Base-by-base conservation (phyloP, 2,329 filamentous ascomycete species). In the Diaporthe humulicola region DNA sequence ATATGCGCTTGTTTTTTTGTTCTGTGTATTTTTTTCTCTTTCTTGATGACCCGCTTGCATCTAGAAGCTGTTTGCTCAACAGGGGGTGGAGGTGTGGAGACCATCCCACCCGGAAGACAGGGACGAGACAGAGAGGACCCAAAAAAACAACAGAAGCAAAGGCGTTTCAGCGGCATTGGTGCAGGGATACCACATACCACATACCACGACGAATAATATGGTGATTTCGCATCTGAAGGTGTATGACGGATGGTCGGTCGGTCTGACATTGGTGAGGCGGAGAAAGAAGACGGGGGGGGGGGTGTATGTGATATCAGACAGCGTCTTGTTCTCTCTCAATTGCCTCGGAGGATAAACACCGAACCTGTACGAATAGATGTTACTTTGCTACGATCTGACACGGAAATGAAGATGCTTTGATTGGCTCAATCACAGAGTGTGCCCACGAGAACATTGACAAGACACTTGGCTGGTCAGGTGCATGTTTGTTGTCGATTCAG, bases 151-250 rank as follows among this genome's bases (percentile, higher is more conserved):
- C 40, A 19, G 19, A 52, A 50, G 40, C 42, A 61, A n/a, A 72
- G 70, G 70, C 70, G 70, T 72, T 72, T 64, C 33, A 72, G 57
- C 60, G 70, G 56, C 58, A 50, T 72, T 33, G 45, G 45, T 72
- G 45, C 45, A 56, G 57, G 70, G 45, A 64, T 64, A 72, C 57
- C 64, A 69, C n/a, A n/a, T n/a, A n/a, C n/a, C n/a, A 22, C 25
- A 67, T 67, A 52, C 22, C 48, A 69, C 48, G 48, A 64, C 22
- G 22, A 72, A 19, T 36, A 72, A 56, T 54, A 72, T 28, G 45
- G 25, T 56, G 70, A 48, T 58, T 52, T 56, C 48, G 64, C 48
- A 54, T 69, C 64, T 33, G 40, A 14, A 28, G 64, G 64, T 69
- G 45, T 69, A 54, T 50, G 45, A n/a, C 10, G 45, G 45, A 6